Base-by-base conservation (phyloP, 2,329 filamentous ascomycete genomes). In the Sporothrix protearum region DNA sequence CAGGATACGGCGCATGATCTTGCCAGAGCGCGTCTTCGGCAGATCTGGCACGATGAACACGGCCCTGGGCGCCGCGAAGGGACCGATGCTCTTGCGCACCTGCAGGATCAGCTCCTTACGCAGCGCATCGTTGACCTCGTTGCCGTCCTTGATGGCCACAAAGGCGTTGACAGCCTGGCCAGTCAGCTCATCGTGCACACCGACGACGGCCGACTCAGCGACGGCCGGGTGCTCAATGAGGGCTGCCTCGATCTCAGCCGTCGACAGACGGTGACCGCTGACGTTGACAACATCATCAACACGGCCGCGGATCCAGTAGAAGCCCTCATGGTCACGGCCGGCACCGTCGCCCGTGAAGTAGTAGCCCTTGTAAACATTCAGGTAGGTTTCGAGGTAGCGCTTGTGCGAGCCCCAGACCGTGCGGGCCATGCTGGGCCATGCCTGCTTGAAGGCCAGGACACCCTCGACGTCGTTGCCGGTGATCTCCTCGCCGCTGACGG, bases 251-350 rank as follows among this genome's bases (percentile, higher is more conserved):
- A 99, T 99, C 82, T 99, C 96, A 47, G 96, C 95, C 10, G 96
- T 99, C 19, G 95, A 98, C 74, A 99, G 87, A 80, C 96, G 91
- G 82, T 99, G 96, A 36, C 96, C 96, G 77, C 92, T 96, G 74
- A 99, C 96, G 82, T 99, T 99, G 81, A 99, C 95, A 57, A 99
- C 96, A 78, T 99, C 96, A 79, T 99, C 96, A 69, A 99, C 96
- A 81, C 96, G 94, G 75, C 96, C 96, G 74, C 96, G 93, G 80
- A 99, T 99, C 96, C 96, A 99, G 89, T 98, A 99, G 86, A 97
- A 99, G 71, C 96, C 96, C 78, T 99, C 96, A 82, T 97, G 92
- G 80, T 99, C 96, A 79, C 96, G 92, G 73, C 92, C 96, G 71
- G 96, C 96, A 79, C 96, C 96, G 79, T 99, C 96, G 72, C 93